Evolutionary conservation across 352 stramenopile species (phyloP), one percentile per base, ranked within the genome.

Genomic region (Phytophthora sp.): DNA sequence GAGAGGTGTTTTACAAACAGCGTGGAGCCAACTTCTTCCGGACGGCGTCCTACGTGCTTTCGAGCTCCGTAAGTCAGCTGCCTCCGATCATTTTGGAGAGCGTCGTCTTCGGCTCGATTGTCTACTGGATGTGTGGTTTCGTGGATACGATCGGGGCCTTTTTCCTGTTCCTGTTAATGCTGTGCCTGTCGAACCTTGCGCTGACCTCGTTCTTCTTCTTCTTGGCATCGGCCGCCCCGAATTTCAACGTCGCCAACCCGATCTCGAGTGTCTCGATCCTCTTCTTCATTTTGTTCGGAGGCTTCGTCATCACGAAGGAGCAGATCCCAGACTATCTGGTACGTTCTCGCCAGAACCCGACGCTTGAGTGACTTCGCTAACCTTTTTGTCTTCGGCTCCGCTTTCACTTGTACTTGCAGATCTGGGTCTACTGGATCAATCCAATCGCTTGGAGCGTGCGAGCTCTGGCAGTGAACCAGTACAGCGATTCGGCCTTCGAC

Each of bases 61-160:
- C 52, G 7, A 43, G 12, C 17, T 60, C 39, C 5, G 52, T 17
- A 0, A 60, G 52, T 30, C 52, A 60, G n/a, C 4, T 52, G 13
- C 52, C 52, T 10, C 28, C 39, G 8, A 44, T 51, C 24, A 24
- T 59, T n/a, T 26, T 59, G 51, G 53, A 62, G 18, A 54, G 37
- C 50, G 62, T 91, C 2, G 46, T 90, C 20, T 94, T 94, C 73
- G 66, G 69, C 27, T 59, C 62, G 7, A 68, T 82, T 21, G 56
- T 84, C 23, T 84, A 84, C 69, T 84, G 66, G 59, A 75, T 84
- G 56, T 68, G 58, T 30, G 75, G 71, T n/a, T 82, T 95, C 13
- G 66, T 75, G 13, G n/a, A 46, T 3, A 57, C 42, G 1, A 39
- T 49, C 9, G 34, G 20, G 4, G 39, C 34, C 4, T 72, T 56